phyloP scores from a whole-genome alignment of 1,284 basidiomycete genomes.

The Bjerkandera adusta region DNA sequence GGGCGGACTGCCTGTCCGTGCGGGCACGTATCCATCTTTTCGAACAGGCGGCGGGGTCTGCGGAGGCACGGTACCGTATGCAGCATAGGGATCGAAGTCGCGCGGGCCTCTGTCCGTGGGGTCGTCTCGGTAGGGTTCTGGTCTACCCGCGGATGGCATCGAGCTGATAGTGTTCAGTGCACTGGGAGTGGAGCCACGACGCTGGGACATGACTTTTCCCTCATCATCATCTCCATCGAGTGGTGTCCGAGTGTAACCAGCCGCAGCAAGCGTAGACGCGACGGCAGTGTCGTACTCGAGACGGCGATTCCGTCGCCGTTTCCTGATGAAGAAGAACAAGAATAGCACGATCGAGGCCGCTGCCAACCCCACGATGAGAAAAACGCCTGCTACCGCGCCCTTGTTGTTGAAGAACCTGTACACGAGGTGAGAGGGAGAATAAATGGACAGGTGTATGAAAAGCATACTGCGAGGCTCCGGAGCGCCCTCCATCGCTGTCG shows the following conservation, averaged over 20 bases:
- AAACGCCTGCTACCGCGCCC: constrained; percentile 75
- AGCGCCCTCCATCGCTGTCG: constrained; percentile 39
- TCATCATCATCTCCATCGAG: constrained; percentile 61
- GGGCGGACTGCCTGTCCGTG: constrained; percentile 46
- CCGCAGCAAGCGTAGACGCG: constrained; percentile 63
- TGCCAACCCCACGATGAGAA: constrained; percentile 73
- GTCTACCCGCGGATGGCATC: constrained; percentile 23
- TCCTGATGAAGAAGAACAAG: constrained; percentile 66
- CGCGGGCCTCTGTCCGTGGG: constrained; percentile 29
- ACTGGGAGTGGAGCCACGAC: constrained; percentile 21
- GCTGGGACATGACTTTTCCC: constrained; percentile 22
- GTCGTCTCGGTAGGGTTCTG: constrained; percentile 24
- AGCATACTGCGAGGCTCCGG: constrained; percentile 44
- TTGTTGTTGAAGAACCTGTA: constrained; percentile 71
- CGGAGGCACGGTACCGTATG: constrained; percentile 35
- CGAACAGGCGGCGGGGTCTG: constrained; percentile 27
- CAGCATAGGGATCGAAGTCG: constrained; percentile 55
- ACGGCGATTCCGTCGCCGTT: constrained; percentile 54
- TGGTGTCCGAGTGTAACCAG: constrained; percentile 57
- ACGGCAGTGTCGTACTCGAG: constrained; percentile 67
- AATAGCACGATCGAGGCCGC: constrained; percentile 67
- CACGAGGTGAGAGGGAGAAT: constrained; percentile 4
- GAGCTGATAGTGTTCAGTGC: constrained; percentile 19
- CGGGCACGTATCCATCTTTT: constrained; percentile 41
- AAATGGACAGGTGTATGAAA: constrained; percentile 3